Conservation (phyloP, 805 yeast species). For the Barnettozyma vustinii region DNA sequence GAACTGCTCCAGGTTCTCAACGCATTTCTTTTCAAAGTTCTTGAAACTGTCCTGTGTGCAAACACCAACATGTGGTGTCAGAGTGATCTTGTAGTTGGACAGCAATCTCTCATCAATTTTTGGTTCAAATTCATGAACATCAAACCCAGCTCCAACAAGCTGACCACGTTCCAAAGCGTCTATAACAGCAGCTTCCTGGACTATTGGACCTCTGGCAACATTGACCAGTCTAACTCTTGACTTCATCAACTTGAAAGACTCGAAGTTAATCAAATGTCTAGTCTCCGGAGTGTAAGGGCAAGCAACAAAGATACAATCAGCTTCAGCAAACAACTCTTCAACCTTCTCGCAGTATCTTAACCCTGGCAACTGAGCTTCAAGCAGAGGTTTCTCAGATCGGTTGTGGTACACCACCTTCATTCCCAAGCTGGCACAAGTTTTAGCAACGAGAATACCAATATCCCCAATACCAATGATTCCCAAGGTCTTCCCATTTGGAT, state of each 20-base stretch:
- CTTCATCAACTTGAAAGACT: constrained; percentile 24
- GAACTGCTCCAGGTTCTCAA: constrained; percentile 31
- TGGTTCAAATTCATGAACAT: constrained; percentile 40
- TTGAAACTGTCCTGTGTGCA: constrained; percentile 32
- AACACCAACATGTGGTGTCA: constrained; percentile 36
- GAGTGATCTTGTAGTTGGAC: constrained; percentile 30
- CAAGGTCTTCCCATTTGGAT: constrained; percentile 37
- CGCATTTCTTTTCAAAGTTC: constrained; percentile 34
- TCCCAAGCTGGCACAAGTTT: constrained; percentile 37
- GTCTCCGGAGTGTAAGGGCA: constrained; percentile 38
- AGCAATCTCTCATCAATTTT: constrained; percentile 29
- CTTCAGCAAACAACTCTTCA: constrained; percentile 24
- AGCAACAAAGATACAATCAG: constrained; percentile 31
- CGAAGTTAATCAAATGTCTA: constrained; percentile 31
- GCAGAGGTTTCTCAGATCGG: constrained; percentile 27
- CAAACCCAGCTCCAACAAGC: constrained; percentile 38
- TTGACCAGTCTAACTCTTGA: constrained; percentile 30
- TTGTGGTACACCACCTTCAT: constrained; percentile 40
- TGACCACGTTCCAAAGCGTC: constrained; percentile 37
- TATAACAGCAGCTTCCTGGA: constrained; percentile 34
- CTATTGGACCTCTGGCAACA: constrained; percentile 38
- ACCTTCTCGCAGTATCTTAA: constrained; percentile 23
- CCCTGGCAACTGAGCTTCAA: constrained; percentile 33
- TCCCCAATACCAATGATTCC: constrained; percentile 46
- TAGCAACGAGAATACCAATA: constrained; percentile 40